Evolutionary conservation across 192 early-diverging fungal genomes (phyloP), one percentile per base, ranked within the genome.

Genomic region (Jimgerdemannia lactiflua): DNA sequence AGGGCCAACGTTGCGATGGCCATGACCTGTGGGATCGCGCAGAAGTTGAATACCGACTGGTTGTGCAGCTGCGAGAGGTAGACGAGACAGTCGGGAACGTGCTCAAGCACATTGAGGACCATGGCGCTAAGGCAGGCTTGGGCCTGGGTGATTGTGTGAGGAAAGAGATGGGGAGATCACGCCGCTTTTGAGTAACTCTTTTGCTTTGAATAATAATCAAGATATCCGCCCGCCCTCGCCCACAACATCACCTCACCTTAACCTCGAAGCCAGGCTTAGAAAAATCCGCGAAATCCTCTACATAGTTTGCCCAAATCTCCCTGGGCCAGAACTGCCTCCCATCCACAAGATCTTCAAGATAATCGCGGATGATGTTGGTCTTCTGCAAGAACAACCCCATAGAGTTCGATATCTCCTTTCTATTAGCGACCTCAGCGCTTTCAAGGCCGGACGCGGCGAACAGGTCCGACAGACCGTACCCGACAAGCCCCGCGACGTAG

Each of bases 11-110:
- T 94, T 40, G 98, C 92, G 77, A 99, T 95, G 11, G 98, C 98
- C 98, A 99, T 99, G 18, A 98, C 92, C 87, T 99, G 97, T n/a
- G 98, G 98, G 72, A 99, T 99, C 14, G 98, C 98, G 77, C 94
- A 95, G 80, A 99, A 99, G 75, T 90, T 92, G 82, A 99, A 95
- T 63, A 96, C 90, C 2, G 91, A 89, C 39, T 89, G 91, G 72
- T 98, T 92, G 67, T 85, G 77, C 69, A 99, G 85, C 67, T 85
- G 77, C 65, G 80, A 81, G 81, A 99, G 84, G 80, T 99, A 99
- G 64, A 91, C 92, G 40, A 99, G 84, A 70, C 93, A 93, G 71
- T 93, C 90, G 43, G 95, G 94, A 3, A 97, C 92, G 70, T 94
- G 92, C 78, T 86, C 77, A 74, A 99, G 83, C 0, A 93, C 94